A percentile compares a stretch with the other conserved stretches of the same genome.
Evolutionary conservation across 2,329 filamentous ascomycete species (phyloP).

Genomic region (Exutisphaerella laricina): DNA sequence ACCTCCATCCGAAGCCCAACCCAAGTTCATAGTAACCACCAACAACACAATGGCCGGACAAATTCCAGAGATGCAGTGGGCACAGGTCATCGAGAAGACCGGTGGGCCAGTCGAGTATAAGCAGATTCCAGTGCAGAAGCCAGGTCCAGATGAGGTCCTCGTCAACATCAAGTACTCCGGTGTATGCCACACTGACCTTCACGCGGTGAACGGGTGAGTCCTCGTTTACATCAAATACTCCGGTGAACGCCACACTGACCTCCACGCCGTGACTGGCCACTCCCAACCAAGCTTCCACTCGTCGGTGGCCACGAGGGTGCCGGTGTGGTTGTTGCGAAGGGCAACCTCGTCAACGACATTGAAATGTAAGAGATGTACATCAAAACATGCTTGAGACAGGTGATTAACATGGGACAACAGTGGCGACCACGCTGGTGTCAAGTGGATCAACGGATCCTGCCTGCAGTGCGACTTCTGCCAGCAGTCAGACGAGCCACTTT

Average conservation of each 20-base stretch:
- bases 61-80: slow-evolving; percentile 82
- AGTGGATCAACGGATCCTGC: slow-evolving; percentile 87
- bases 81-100: slow-evolving; percentile 78
- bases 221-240: slow-evolving; percentile 87
- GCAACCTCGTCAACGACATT: slow-evolving; percentile 70
- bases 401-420: slow-evolving; percentile 9
- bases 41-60: slow-evolving; percentile 32
- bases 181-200: slow-evolving; percentile 82
- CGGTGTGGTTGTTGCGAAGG: slow-evolving; percentile 74
- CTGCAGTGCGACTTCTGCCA: slow-evolving; percentile 79
- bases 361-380: slow-evolving; percentile 47
- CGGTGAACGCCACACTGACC: slow-evolving; percentile 85
- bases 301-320: slow-evolving; percentile 77
- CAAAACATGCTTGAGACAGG: too few relatives aligned
- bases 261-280: slow-evolving; percentile 79
- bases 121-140: slow-evolving; percentile 73
- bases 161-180: slow-evolving; percentile 87
- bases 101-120: slow-evolving; percentile 67
- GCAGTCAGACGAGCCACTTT: slow-evolving; percentile 75
- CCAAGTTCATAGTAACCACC: slow-evolving; percentile 1
- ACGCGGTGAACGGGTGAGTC: slow-evolving; percentile 81
- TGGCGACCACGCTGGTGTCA: slow-evolving; percentile 82
- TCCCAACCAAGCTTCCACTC: slow-evolving; percentile 74
- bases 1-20: slow-evolving; percentile 4
- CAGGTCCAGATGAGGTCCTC: slow-evolving; percentile 83